Evolutionary conservation across 306 rosid species (phyloP), one percentile per base, ranked within the genome.

Genomic region (Cicer bijugum): DNA sequence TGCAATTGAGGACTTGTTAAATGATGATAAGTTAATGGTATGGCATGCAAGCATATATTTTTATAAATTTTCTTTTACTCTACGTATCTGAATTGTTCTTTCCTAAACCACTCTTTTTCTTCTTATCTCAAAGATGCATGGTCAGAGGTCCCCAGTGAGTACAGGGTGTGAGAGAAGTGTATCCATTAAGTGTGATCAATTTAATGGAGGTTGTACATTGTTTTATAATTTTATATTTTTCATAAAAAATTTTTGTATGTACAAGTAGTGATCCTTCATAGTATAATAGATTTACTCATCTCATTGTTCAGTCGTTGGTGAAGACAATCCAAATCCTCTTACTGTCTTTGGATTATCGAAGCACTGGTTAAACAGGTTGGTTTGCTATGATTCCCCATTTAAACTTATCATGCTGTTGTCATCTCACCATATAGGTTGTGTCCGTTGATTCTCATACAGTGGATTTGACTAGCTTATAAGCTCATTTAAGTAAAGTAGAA

Each of bases 1-100:
- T 47, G 99, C 97, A 45, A 89, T 94, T 82, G 97, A 94, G 81
- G 96, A 89, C 88, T 86, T 94, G 81, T 75, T 94, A 83, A 64
- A 10, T 71, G 67, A 81, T 75, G 65, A 66, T 80, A 20, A 74
- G 71, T 78, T 55, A 66, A 48, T 66, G 64, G 52, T 78, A 39
- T 43, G 60, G 39, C 45, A 67, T 76, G 40, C 62, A 28, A 20
- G 40, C 35, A n/a, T 39, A 70, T 43, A 44, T 1, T 11, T 43
- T 43, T 12, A 53, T 7, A 39, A 48, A 67, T 28, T 16, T 72
- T 50, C n/a, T 51, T 66, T 47, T 75, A 28, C 75, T 66, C 46
- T 60, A 16, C 44, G 12, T 9, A 61, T 47, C 46, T 7, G 11
- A 76, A 48, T 58, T 76, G 80, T 11, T 75, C 68, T 64, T 53